Conservation (phyloP, 2,329 filamentous ascomycete genomes). For the Helicocarpus griseus region DNA sequence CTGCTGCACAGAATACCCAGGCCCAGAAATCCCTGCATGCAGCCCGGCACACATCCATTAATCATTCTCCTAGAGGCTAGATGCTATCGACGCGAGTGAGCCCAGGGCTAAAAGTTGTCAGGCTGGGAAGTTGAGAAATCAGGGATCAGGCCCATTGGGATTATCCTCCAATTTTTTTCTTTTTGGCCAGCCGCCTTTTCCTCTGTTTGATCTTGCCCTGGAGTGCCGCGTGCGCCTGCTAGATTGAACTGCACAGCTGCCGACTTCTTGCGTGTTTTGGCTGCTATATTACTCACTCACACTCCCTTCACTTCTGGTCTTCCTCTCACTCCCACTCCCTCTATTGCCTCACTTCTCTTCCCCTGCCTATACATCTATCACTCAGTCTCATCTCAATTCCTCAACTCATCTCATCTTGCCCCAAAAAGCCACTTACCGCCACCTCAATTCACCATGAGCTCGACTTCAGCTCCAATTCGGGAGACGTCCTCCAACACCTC, state of each 20-base stretch:
- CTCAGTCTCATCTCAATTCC: background rate
- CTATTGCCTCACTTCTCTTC: background rate
- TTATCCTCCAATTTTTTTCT: background rate
- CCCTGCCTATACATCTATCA: background rate
- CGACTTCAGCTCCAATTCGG: constrained; percentile 27
- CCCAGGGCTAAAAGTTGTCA: no score
- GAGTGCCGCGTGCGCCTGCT: background rate
- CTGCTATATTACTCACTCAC: background rate
- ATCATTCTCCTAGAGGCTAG: background rate
- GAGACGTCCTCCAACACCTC: constrained; percentile 19
- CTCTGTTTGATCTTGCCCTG: constrained; percentile 1
- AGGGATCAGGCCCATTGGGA: background rate
- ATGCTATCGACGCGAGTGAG: no score
- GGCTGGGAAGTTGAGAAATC: background rate
- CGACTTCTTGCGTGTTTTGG: background rate
- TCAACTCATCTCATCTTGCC: background rate
- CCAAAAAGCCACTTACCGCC: background rate
- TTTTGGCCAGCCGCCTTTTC: constrained; percentile 1
- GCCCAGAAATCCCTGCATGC: constrained; percentile 1
- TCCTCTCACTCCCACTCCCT: background rate
- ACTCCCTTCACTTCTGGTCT: background rate
- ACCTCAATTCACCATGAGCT: constrained; percentile 23
- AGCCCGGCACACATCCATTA: background rate
- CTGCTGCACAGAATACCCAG: no score
- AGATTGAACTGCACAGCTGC: background rate